Percentiles rank a stretch among this genome's conserved stretches.
These are phyloP conservation scores for Haplographium delicatum DNA, from an alignment of 495 filamentous ascomycete species.

Conservation along the genomic window DNA sequence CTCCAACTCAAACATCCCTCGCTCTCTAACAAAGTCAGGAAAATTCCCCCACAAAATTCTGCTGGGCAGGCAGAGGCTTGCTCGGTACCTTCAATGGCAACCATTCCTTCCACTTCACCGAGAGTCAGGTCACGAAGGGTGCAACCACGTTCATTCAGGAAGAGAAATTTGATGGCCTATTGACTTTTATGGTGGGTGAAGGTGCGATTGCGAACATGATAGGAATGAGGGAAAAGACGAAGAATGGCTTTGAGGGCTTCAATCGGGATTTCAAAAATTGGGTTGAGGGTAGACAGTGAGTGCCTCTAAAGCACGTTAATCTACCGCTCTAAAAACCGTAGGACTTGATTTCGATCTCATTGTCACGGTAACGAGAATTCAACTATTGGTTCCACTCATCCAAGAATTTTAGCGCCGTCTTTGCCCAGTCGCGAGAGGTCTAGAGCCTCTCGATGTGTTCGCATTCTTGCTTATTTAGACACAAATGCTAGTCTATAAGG, in stretches of 20 bases:
- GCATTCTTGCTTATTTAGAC: no score
- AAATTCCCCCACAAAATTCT: background rate
- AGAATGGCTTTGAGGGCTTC: background rate
- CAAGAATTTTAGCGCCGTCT: no score
- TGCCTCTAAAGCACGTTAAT: background rate
- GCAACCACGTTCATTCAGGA: background rate
- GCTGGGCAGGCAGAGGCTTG: background rate
- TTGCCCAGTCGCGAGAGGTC: no score
- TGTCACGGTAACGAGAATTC: no score
- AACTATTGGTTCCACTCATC: no score
- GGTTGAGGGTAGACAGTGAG: background rate
- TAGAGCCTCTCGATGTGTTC: no score
- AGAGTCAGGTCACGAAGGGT: background rate
- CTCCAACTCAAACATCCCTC: background rate
- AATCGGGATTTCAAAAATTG: background rate
- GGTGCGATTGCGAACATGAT: background rate
- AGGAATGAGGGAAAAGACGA: constrained; percentile 1
- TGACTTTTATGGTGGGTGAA: background rate
- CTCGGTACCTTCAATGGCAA: background rate
- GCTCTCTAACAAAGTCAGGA: background rate
- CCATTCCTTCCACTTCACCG: background rate
- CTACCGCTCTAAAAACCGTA: background rate
- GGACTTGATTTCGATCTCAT: no score
- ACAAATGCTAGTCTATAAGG: no score
- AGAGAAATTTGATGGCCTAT: background rate